phyloP scores from a whole-genome alignment of 2,329 filamentous ascomycete genomes.

The Fusarium euwallaceae region DNA sequence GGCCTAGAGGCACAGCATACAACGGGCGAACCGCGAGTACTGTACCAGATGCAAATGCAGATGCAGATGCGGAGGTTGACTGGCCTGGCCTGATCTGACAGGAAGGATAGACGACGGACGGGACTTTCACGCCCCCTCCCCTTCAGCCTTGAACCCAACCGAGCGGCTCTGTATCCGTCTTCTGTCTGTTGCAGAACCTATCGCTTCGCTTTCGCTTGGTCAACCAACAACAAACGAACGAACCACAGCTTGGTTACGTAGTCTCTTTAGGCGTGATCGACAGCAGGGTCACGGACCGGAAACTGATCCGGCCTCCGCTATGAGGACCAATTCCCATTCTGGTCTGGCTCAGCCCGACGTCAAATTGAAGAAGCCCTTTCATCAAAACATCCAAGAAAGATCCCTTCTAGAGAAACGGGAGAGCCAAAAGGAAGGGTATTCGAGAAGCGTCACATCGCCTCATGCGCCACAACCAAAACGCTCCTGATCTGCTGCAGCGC shows the following conservation, averaged over 20 bases:
- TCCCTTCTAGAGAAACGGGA: background rate
- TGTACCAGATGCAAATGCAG: background rate
- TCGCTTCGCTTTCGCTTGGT: conserved; percentile 9
- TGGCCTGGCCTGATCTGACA: background rate
- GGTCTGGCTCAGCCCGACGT: background rate
- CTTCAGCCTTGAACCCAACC: conserved; percentile 5
- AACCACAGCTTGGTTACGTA: background rate
- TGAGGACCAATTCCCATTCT: background rate
- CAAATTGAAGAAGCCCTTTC: background rate
- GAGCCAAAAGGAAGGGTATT: background rate
- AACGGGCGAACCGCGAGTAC: background rate
- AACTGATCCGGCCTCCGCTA: conserved; percentile 11
- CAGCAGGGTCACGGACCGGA: conserved; percentile 25
- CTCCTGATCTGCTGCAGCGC: background rate
- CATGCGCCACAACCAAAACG: conserved; percentile 4
- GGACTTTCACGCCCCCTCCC: background rate
- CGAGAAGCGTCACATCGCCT: conserved; percentile 12
- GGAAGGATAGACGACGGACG: background rate
- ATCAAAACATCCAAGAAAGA: background rate
- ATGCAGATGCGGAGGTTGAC: conserved; percentile 5
- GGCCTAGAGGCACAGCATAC: background rate
- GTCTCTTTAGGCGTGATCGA: conserved; percentile 17
- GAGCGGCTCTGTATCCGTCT: conserved; percentile 6
- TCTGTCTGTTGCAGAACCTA: conserved; percentile 7
- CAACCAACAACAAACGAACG: background rate